A percentile compares a stretch with the other conserved stretches of the same genome.
These are phyloP conservation scores for Alloteropsis semialata DNA, from an alignment of 176 grass and related monocot species.

Conservation along the genomic window DNA sequence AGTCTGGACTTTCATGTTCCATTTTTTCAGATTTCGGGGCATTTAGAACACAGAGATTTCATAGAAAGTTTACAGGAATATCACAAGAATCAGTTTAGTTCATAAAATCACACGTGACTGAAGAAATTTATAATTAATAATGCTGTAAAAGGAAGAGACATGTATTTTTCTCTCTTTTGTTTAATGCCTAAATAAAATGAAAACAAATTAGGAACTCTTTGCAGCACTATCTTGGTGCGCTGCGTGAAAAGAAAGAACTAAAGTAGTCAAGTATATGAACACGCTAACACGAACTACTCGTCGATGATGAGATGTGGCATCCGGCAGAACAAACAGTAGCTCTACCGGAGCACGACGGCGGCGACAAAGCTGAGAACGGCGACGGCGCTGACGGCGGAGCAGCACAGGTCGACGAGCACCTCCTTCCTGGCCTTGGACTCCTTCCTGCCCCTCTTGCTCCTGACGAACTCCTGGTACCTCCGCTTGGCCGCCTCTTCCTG, in stretches of 20 bases:
- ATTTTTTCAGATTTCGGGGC: neutral
- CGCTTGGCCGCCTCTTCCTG: neutral
- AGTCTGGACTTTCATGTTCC: neutral
- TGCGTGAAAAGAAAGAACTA: neutral
- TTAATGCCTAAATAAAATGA: neutral
- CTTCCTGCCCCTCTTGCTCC: conserved; percentile 37
- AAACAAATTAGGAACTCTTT: neutral
- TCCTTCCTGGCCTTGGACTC: conserved; percentile 45
- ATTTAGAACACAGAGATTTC: neutral
- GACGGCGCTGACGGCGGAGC: conserved; percentile 51
- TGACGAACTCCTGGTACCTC: conserved; percentile 52
- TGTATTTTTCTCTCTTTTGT: neutral
- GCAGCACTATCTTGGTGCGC: neutral
- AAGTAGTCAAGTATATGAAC: too few relatives aligned
- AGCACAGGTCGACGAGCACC: conserved; percentile 48
- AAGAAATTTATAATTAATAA: neutral
- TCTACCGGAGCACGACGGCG: conserved; percentile 33
- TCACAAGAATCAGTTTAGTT: neutral
- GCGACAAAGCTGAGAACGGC: conserved; percentile 47
- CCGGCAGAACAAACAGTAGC: neutral
- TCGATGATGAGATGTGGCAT: neutral
- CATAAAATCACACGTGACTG: neutral
- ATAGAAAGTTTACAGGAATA: neutral
- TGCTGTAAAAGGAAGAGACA: neutral
- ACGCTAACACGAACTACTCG: neutral